These are phyloP conservation scores for Hortiboletus rubellus DNA, from an alignment of 1,284 basidiomycete genomes.

Conservation along the genomic window DNA sequence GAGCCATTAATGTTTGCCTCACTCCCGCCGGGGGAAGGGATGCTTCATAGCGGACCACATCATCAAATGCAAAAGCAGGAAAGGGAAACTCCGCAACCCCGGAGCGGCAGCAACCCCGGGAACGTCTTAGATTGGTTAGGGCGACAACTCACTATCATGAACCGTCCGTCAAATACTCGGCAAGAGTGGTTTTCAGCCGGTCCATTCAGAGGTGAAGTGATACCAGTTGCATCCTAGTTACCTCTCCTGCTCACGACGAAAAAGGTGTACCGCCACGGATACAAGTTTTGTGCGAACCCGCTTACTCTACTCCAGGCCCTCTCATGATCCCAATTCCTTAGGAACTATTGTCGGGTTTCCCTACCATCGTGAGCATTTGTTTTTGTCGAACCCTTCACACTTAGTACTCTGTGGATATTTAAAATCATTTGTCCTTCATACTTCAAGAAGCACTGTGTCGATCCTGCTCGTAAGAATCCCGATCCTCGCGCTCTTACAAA, in stretches of 20 bases:
- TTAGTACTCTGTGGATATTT: constrained; percentile 48
- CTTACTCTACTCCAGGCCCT: constrained; percentile 70
- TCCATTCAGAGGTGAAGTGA: constrained; percentile 25
- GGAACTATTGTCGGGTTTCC: constrained; percentile 64
- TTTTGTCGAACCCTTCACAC: neutral
- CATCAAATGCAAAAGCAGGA: constrained; percentile 26
- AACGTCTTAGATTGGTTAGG: constrained; percentile 22
- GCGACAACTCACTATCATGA: neutral
- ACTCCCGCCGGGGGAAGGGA: constrained; percentile 26
- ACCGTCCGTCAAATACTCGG: constrained; percentile 5
- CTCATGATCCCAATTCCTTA: constrained; percentile 45
- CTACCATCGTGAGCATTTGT: constrained; percentile 52
- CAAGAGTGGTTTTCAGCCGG: constrained; percentile 11
- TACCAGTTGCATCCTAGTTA: neutral
- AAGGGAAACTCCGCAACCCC: constrained; percentile 22
- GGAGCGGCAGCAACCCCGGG: constrained; percentile 28
- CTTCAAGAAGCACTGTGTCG: constrained; percentile 26
- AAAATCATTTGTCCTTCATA: constrained; percentile 57
- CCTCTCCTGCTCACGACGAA: constrained; percentile 16
- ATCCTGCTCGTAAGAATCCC: constrained; percentile 39
- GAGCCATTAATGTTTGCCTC: constrained; percentile 57
- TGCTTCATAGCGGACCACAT: constrained; percentile 14
- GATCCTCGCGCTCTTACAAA: constrained; percentile 46
- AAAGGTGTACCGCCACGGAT: constrained; percentile 51
- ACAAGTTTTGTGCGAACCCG: constrained; percentile 61